Evolutionary conservation across 2,329 filamentous ascomycete genomes (phyloP).

Genomic region (Ceratocystis lukuohia): DNA sequence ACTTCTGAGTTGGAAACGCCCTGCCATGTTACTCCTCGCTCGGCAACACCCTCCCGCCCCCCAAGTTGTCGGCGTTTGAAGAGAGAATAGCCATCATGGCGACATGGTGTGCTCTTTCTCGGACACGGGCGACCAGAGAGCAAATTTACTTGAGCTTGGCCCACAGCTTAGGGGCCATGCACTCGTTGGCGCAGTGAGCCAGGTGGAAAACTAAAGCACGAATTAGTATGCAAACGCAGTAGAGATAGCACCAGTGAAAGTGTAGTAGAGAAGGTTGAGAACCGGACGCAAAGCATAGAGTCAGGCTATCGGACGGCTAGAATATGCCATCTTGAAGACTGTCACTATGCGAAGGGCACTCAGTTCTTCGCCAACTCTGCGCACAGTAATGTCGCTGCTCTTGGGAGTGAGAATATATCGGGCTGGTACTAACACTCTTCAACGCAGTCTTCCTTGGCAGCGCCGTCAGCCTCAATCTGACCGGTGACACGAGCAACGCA

Average conservation of each 20-base stretch:
- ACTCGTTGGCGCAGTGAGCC: conserved; percentile 83
- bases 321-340: background rate
- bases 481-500: conserved; percentile 85
- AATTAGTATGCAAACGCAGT: conserved; percentile 13
- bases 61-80: conserved; percentile 4
- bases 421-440: conserved; percentile 76
- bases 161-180: conserved; percentile 94
- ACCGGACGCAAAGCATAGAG: background rate
- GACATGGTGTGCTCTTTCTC: conserved; percentile 9
- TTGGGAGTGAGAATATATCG: background rate
- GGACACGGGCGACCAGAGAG: background rate
- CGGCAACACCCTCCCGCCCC: background rate
- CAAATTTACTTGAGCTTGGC: conserved; percentile 68
- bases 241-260: conserved; percentile 5
- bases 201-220: conserved; percentile 78
- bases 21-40: no score
- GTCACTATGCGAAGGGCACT: background rate
- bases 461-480: conserved; percentile 52
- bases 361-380: background rate
- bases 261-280: background rate
- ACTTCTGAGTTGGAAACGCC: background rate
- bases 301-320: background rate
- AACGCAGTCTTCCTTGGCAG: conserved; percentile 82
- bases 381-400: background rate
- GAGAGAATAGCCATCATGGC: conserved; percentile 11